phyloP scores from a whole-genome alignment of 129 eudicot species.

The Flaveria sonorensis region DNA sequence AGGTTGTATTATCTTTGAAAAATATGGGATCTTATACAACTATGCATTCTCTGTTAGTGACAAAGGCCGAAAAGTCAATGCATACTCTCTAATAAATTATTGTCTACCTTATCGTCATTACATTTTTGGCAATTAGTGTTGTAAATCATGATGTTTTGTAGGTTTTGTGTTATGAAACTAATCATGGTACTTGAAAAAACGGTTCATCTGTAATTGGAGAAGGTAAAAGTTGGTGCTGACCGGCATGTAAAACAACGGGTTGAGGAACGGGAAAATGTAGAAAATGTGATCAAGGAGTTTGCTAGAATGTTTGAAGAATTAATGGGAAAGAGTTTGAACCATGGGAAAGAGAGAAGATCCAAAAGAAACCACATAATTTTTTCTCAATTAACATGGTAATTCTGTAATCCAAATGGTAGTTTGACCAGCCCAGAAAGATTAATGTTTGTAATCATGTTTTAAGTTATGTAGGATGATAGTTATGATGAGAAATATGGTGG shows the following conservation, averaged over 20 bases:
- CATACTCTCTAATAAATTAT: conserved; percentile 31
- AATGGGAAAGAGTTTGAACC: conserved; percentile 77
- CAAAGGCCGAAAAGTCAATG: conserved; percentile 49
- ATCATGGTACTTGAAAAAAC: conserved; percentile 58
- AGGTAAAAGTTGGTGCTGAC: conserved; percentile 64
- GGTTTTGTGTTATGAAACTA: conserved; percentile 67
- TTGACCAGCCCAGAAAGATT: neutral
- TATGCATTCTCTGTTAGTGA: conserved; percentile 69
- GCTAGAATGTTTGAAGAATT: conserved; percentile 56
- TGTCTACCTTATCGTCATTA: too few relatives aligned
- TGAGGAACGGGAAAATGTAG: conserved; percentile 55
- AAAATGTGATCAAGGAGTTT: conserved; percentile 62
- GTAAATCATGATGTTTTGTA: conserved; percentile 1
- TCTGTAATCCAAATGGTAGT: too few relatives aligned
- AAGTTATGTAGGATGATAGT: conserved; percentile 64
- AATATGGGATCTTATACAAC: conserved; percentile 76
- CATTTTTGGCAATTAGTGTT: neutral
- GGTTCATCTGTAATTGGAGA: conserved; percentile 62
- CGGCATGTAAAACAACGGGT: conserved; percentile 58
- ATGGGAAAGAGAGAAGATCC: conserved; percentile 73
- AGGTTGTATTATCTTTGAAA: conserved; percentile 76
- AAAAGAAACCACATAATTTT: conserved; percentile 54
- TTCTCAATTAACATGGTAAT: conserved; percentile 55
- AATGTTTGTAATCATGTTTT: neutral
- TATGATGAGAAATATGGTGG: conserved; percentile 80